Evolutionary conservation across 306 rosid genomes (phyloP).

Genomic region (Betula pendula): DNA sequence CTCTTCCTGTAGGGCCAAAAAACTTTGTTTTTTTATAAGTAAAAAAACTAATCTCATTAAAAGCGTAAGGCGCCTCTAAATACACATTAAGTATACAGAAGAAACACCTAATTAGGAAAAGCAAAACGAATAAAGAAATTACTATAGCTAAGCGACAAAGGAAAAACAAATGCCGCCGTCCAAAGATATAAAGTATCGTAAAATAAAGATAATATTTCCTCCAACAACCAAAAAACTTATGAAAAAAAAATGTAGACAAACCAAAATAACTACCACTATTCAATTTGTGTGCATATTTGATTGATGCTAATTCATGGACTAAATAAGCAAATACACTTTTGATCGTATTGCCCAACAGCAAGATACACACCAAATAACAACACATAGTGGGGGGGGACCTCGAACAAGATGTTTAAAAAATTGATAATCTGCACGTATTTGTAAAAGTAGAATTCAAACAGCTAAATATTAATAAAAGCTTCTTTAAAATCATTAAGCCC

Average conservation of each 20-base stretch:
- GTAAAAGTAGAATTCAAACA: conserved; percentile 13
- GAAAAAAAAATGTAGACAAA: neutral
- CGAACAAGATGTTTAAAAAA: neutral
- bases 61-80: too few relatives aligned
- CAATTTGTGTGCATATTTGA: neutral
- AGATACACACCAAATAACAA: neutral
- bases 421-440: neutral
- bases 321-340: neutral
- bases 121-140: too few relatives aligned
- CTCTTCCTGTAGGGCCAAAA: too few relatives aligned
- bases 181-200: too few relatives aligned
- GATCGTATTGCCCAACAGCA: neutral
- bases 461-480: conserved; percentile 8
- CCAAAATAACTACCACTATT: conserved; percentile 9
- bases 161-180: too few relatives aligned
- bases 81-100: too few relatives aligned
- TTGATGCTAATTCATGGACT: neutral
- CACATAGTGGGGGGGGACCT: neutral
- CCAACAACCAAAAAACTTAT: too few relatives aligned
- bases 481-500: conserved; percentile 6
- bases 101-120: too few relatives aligned
- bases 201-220: too few relatives aligned
- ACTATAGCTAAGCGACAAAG: too few relatives aligned
- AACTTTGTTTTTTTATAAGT: too few relatives aligned
- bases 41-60: too few relatives aligned